Percentiles rank a stretch among this genome's conserved stretches.
These are phyloP conservation scores for Ustilago loliicola DNA, from an alignment of 1,284 basidiomycete species.

Conservation along the genomic window DNA sequence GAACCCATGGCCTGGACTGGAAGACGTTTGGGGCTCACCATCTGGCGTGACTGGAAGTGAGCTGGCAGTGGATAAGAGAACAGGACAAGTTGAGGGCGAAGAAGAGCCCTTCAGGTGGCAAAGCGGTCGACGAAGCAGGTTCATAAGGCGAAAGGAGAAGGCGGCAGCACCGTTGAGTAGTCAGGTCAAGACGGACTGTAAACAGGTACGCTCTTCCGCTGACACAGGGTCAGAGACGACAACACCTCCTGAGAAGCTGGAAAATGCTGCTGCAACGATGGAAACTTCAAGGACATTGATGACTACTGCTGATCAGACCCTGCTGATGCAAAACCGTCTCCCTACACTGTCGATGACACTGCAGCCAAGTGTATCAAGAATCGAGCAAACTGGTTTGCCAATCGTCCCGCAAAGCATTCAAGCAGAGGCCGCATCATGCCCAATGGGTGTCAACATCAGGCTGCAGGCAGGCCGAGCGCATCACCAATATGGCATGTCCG, in stretches of 20 bases:
- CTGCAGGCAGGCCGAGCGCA: neutral
- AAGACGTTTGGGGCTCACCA: constrained; percentile 31
- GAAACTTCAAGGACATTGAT: neutral
- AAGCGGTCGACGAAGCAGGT: constrained; percentile 33
- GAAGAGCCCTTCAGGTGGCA: constrained; percentile 38
- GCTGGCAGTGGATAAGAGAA: neutral
- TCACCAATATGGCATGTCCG: neutral
- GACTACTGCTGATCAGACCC: neutral
- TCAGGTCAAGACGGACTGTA: neutral
- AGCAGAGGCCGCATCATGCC: neutral
- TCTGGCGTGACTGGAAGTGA: constrained; percentile 3
- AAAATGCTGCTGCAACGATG: neutral
- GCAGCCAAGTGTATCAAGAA: too few relatives aligned
- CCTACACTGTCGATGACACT: neutral
- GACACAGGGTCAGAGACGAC: neutral
- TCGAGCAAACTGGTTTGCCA: neutral
- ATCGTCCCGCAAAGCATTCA: neutral
- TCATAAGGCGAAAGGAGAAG: constrained; percentile 26
- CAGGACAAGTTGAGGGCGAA: neutral
- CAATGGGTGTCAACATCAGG: neutral
- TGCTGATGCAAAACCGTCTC: neutral
- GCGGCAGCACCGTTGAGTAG: neutral
- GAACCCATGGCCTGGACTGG: constrained; percentile 42
- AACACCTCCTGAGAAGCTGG: neutral
- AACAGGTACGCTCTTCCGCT: too few relatives aligned